A percentile compares a stretch with the other conserved stretches of the same genome.
These are phyloP conservation scores for Fraxinus quadrangulata DNA, from an alignment of 257 asterid genomes.

Conservation along the genomic window DNA sequence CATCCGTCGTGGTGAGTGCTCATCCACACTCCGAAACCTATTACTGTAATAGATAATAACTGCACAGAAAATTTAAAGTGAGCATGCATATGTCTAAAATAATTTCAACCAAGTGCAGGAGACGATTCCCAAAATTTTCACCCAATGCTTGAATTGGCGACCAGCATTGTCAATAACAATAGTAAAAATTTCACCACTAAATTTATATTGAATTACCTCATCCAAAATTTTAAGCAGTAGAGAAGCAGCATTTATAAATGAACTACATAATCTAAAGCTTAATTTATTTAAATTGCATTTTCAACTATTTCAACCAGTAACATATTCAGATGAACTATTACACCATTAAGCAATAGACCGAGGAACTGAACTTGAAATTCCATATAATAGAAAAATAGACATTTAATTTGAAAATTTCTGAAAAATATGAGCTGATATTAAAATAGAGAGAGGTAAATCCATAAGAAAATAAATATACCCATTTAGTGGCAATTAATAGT, in stretches of 20 bases:
- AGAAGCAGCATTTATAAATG: not conserved
- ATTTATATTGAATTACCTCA: not conserved
- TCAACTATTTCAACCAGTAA: not conserved
- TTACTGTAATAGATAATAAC: conserved; percentile 70
- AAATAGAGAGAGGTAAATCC: not conserved
- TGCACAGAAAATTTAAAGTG: conserved; percentile 30
- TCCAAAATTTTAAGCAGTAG: not conserved
- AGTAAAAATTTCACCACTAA: not conserved
- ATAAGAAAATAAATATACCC: conserved; percentile 1
- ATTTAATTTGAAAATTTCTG: not conserved
- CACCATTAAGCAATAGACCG: not conserved
- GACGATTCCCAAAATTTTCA: not conserved
- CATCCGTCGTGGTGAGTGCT: conserved; percentile 78
- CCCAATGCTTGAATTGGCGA: not conserved
- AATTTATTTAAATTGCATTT: not conserved
- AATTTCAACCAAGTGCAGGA: not conserved
- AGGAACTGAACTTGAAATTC: not conserved
- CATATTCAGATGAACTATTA: not conserved
- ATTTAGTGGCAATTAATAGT: conserved; percentile 7
- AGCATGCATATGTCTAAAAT: conserved; percentile 11
- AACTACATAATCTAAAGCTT: not conserved
- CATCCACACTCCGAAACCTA: conserved; percentile 93
- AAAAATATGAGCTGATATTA: not conserved
- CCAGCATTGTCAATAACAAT: not conserved
- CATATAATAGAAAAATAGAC: not conserved